Evolutionary conservation across 176 grass and related monocot species (phyloP).

Genomic region (Eragrostis curvula): DNA sequence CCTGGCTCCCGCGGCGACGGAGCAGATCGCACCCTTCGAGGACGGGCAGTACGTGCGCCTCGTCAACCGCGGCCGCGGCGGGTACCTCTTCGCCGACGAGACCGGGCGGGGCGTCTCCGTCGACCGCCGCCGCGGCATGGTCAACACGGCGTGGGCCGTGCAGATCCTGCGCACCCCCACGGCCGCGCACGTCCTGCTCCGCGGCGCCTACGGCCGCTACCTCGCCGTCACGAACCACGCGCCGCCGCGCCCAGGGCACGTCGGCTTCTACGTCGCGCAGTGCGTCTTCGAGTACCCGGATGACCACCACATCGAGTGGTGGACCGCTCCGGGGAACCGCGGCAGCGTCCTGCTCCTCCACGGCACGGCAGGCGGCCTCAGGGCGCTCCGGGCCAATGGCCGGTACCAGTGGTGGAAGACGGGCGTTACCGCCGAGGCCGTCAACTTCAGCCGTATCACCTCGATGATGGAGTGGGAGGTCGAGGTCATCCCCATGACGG

Average conservation of each 20-base stretch:
- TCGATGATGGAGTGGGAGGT: constrained; percentile 56
- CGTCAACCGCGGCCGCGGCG: constrained; percentile 47
- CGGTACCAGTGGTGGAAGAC: constrained; percentile 29
- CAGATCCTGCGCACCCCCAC: constrained; percentile 40
- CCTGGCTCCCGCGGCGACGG: constrained; percentile 3
- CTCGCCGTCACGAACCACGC: constrained; percentile 12
- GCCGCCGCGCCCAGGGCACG: constrained; percentile 15
- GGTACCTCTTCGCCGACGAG: constrained; percentile 43
- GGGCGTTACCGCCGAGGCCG: constrained; percentile 28
- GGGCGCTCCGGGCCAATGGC: constrained; percentile 45
- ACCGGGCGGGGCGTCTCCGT: constrained; percentile 36
- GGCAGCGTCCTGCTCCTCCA: constrained; percentile 44
- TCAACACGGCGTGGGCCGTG: constrained; percentile 43
- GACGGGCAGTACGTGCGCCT: constrained; percentile 65
- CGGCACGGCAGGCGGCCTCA: not conserved
- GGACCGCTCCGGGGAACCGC: constrained; percentile 1
- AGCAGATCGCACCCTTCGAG: constrained; percentile 39
- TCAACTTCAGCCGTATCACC: constrained; percentile 31
- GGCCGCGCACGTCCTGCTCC: constrained; percentile 37
- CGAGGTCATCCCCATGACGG: constrained; percentile 30
- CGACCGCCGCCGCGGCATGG: constrained; percentile 19
- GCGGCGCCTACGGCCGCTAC: constrained; percentile 48
- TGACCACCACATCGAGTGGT: constrained; percentile 32
- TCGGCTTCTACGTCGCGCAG: constrained; percentile 32
- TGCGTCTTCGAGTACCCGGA: constrained; percentile 17